A percentile compares a stretch with the other conserved stretches of the same genome.
phyloP scores from a whole-genome alignment of 345 rosid species.

The Zanthoxylum bungeanum region DNA sequence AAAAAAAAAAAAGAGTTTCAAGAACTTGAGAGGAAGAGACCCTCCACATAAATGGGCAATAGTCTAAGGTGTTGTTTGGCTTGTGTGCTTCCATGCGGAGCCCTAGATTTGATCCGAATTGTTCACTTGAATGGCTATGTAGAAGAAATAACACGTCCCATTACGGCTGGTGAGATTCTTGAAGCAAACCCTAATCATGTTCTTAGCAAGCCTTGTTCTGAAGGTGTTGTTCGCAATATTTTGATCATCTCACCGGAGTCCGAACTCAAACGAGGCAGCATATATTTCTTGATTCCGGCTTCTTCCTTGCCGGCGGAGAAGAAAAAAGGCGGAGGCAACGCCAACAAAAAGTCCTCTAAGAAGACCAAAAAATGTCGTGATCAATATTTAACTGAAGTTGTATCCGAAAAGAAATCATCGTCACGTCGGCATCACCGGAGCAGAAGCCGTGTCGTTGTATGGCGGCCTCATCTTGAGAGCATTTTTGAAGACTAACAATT shows the following conservation, averaged over 20 bases:
- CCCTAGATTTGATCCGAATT: conserved; percentile 86
- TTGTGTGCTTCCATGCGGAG: conserved; percentile 94
- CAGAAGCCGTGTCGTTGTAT: conserved; percentile 38
- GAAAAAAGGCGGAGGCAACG: conserved; percentile 23
- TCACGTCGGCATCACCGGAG: conserved; percentile 52
- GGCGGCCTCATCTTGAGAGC: conserved; percentile 79
- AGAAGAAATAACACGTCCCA: conserved; percentile 68
- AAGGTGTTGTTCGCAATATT: conserved; percentile 69
- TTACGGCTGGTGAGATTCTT: conserved; percentile 83
- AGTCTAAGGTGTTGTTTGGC: conserved; percentile 89
- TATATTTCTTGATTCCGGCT: conserved; percentile 78
- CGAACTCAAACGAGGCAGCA: conserved; percentile 87
- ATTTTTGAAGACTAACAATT: conserved; percentile 62
- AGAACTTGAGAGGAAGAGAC: background rate
- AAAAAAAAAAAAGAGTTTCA: background rate
- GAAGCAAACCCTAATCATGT: conserved; percentile 77
- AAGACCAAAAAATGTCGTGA: conserved; percentile 29
- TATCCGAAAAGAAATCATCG: conserved; percentile 35
- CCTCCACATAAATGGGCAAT: conserved; percentile 58
- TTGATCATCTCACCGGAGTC: conserved; percentile 77
- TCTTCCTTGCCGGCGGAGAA: conserved; percentile 55
- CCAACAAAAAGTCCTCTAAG: conserved; percentile 15
- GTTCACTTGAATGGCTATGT: conserved; percentile 84
- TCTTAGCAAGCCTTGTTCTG: conserved; percentile 77
- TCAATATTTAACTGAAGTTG: conserved; percentile 26